phyloP scores from a whole-genome alignment of 495 filamentous ascomycete genomes.

The Trichoderma gamsii region DNA sequence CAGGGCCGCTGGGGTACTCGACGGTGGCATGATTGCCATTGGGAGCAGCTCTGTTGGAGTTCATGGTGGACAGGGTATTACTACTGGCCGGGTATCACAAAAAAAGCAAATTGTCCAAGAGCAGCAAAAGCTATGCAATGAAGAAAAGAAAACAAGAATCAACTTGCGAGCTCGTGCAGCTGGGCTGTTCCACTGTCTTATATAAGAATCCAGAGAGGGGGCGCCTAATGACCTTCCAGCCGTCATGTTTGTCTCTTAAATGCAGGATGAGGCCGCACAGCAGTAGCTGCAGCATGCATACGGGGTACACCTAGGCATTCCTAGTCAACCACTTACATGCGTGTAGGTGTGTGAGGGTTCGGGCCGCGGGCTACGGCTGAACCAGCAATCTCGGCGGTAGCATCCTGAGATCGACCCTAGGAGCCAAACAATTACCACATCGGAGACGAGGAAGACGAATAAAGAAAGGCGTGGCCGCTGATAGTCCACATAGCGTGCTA shows the following conservation, averaged over 20 bases:
- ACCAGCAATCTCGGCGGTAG: background rate
- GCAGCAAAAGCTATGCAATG: background rate
- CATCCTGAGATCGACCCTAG: slow-evolving; percentile 4
- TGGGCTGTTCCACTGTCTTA: background rate
- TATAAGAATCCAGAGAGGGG: background rate
- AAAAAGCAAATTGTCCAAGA: background rate
- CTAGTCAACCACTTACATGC: background rate
- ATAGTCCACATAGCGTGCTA: background rate
- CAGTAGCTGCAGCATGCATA: background rate
- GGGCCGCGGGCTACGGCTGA: slow-evolving; percentile 4
- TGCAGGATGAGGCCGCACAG: background rate
- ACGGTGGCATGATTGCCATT: slow-evolving; percentile 6
- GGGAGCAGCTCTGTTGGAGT: background rate
- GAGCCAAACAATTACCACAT: background rate
- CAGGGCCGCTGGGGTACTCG: background rate
- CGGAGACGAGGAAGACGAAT: slow-evolving; percentile 9
- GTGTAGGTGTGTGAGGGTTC: background rate
- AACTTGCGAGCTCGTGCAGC: background rate
- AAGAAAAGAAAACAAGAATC: background rate
- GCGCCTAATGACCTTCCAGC: background rate
- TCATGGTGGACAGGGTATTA: slow-evolving; percentile 1
- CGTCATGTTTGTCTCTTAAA: background rate
- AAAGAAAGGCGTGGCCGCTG: background rate
- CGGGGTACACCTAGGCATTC: background rate
- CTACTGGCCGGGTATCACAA: slow-evolving; percentile 5